A percentile compares a stretch with the other conserved stretches of the same genome.
Conservation (phyloP, 441 rosid genomes). For the Omphalea diandra region DNA sequence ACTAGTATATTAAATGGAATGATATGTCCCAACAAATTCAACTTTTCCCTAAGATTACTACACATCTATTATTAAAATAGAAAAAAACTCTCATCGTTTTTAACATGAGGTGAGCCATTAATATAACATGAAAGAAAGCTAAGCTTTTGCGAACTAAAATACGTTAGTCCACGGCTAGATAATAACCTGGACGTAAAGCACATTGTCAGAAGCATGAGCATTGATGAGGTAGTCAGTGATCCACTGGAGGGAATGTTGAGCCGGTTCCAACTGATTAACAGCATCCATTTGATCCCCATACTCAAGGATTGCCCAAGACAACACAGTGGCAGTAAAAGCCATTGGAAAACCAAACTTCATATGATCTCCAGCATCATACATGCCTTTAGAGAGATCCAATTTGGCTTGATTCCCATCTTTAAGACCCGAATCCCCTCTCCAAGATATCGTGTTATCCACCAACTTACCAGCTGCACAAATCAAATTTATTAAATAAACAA, state of each 20-base stretch:
- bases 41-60: no score
- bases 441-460: conserved; percentile 45
- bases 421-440: conserved; percentile 78
- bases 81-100: no score
- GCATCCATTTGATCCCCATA: conserved; percentile 68
- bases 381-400: conserved; percentile 62
- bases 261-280: conserved; percentile 53
- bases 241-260: conserved; percentile 67
- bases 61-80: no score
- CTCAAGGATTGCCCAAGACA: conserved; percentile 68
- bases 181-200: conserved; percentile 61
- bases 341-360: conserved; percentile 70
- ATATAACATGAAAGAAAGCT: no score
- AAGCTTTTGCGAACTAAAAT: no score
- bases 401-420: conserved; percentile 55
- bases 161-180: no score
- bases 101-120: no score
- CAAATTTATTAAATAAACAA: no score
- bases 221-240: conserved; percentile 70
- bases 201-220: conserved; percentile 53
- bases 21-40: no score
- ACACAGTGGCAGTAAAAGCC: conserved; percentile 69
- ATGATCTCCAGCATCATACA: conserved; percentile 83
- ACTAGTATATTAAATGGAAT: no score
- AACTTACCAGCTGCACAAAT: conserved; percentile 55